Conservation (phyloP, 345 rosid genomes). For the Salix arbutifolia region DNA sequence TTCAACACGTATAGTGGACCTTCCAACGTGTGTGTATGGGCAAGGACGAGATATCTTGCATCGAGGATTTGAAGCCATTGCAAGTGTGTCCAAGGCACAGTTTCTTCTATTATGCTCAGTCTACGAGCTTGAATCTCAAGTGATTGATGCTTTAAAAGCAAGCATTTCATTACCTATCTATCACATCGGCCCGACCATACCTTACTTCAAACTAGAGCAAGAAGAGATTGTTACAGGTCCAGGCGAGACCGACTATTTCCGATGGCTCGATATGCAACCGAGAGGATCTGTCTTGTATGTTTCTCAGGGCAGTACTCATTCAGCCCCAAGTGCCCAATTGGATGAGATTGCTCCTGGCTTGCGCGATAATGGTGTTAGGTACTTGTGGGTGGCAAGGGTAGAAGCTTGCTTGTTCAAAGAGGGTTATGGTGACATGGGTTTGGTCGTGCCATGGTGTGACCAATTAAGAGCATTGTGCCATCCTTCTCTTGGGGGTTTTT, state of each 20-base stretch:
- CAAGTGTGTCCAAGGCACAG: slow-evolving; percentile 7
- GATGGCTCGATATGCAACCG: slow-evolving; percentile 14
- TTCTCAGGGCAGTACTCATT: slow-evolving; percentile 7
- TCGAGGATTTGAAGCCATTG: not conserved
- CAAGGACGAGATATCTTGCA: not conserved
- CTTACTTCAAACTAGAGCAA: not conserved
- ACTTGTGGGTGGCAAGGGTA: slow-evolving; percentile 10
- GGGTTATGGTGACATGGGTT: not conserved
- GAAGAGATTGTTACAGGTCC: not conserved
- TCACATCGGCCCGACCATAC: slow-evolving; percentile 8
- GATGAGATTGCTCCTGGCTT: slow-evolving; percentile 10
- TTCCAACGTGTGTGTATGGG: not conserved
- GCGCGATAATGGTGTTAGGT: not conserved
- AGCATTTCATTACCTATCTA: not conserved
- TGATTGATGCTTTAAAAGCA: not conserved
- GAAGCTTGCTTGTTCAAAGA: not conserved
- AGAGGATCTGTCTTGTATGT: not conserved
- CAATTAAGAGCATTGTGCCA: slow-evolving; percentile 12
- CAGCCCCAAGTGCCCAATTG: slow-evolving; percentile 1
- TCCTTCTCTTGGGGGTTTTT: slow-evolving; percentile 11
- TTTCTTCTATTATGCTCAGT: slow-evolving; percentile 5
- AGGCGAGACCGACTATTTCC: not conserved
- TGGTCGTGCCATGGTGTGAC: slow-evolving; percentile 13
- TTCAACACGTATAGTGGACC: not conserved
- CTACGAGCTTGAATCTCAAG: slow-evolving; percentile 11